Evolutionary conservation across 208 protist genomes (phyloP).

Genomic region (Trichomonas vaginalis): DNA sequence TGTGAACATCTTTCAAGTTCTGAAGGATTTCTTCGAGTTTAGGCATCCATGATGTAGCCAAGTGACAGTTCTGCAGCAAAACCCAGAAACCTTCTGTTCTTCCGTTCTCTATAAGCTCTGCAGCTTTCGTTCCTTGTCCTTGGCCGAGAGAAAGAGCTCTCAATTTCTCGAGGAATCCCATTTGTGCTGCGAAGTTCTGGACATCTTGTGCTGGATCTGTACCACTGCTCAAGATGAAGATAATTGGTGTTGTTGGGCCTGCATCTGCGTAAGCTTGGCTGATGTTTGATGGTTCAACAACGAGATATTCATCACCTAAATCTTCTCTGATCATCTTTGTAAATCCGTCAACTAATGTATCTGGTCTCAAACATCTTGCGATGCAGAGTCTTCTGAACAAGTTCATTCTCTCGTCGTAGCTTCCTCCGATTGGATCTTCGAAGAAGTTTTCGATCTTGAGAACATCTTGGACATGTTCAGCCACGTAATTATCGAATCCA

Average conservation of each 20-base stretch:
- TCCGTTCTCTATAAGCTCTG: slow-evolving; percentile 62
- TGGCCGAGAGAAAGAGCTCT: slow-evolving; percentile 90
- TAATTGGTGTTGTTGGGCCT: slow-evolving; percentile 63
- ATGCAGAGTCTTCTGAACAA: slow-evolving; percentile 78
- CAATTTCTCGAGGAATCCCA: slow-evolving; percentile 64
- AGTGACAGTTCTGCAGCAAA: slow-evolving; percentile 92
- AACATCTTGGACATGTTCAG: not conserved
- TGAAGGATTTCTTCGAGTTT: slow-evolving; percentile 72
- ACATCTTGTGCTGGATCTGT: slow-evolving; percentile 84
- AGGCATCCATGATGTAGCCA: slow-evolving; percentile 80
- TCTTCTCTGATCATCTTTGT: slow-evolving; percentile 68
- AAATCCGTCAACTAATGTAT: slow-evolving; percentile 82
- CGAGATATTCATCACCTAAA: slow-evolving; percentile 73
- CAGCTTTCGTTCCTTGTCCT: slow-evolving; percentile 85
- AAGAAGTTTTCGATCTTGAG: not conserved
- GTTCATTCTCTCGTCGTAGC: slow-evolving; percentile 58
- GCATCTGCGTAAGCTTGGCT: slow-evolving; percentile 73
- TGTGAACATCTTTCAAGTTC: slow-evolving; percentile 53
- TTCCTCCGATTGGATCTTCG: slow-evolving; percentile 40
- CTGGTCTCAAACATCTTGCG: slow-evolving; percentile 74
- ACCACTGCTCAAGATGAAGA: slow-evolving; percentile 89
- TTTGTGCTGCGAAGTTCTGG: slow-evolving; percentile 65
- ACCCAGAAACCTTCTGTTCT: slow-evolving; percentile 59
- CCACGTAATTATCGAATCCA: not conserved
- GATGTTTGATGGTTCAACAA: slow-evolving; percentile 80